Conservation (phyloP, 495 filamentous ascomycete genomes). For the Cetradonia linearis region DNA sequence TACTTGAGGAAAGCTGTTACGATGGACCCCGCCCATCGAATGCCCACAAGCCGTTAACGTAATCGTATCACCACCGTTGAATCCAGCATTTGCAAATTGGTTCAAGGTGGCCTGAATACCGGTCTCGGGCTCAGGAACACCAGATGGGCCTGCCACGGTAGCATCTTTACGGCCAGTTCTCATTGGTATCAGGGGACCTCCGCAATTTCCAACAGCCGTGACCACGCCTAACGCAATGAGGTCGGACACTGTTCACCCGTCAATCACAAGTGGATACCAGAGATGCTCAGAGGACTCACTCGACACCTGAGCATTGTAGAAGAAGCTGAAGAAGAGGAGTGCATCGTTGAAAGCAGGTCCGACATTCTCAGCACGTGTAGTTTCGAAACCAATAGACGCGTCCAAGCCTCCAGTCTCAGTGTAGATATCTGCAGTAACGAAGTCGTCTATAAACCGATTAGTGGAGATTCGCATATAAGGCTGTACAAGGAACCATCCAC, state of each 20-base stretch:
- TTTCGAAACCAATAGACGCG: constrained; percentile 50
- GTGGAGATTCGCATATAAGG: not conserved
- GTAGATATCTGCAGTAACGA: constrained; percentile 44
- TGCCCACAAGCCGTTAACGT: constrained; percentile 53
- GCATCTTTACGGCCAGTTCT: constrained; percentile 47
- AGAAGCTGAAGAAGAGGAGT: constrained; percentile 44
- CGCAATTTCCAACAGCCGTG: constrained; percentile 47
- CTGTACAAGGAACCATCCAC: not conserved
- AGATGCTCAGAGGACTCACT: not conserved
- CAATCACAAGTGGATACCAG: not conserved
- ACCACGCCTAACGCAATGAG: constrained; percentile 51
- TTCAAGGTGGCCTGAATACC: constrained; percentile 39
- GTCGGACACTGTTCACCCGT: constrained; percentile 35
- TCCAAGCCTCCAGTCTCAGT: constrained; percentile 46
- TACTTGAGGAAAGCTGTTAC: constrained; percentile 43
- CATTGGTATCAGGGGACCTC: constrained; percentile 47
- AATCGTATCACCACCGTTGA: constrained; percentile 47
- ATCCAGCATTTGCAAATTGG: constrained; percentile 50
- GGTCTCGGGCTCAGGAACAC: constrained; percentile 52
- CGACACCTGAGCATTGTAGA: constrained; percentile 40
- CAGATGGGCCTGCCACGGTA: constrained; percentile 35
- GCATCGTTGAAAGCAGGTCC: constrained; percentile 48
- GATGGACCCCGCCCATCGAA: constrained; percentile 51
- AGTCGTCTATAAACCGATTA: constrained; percentile 35
- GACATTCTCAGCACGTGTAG: constrained; percentile 42